phyloP scores from a whole-genome alignment of 192 early-diverging fungal species.

The Gaertneriomyces semiglobifer region DNA sequence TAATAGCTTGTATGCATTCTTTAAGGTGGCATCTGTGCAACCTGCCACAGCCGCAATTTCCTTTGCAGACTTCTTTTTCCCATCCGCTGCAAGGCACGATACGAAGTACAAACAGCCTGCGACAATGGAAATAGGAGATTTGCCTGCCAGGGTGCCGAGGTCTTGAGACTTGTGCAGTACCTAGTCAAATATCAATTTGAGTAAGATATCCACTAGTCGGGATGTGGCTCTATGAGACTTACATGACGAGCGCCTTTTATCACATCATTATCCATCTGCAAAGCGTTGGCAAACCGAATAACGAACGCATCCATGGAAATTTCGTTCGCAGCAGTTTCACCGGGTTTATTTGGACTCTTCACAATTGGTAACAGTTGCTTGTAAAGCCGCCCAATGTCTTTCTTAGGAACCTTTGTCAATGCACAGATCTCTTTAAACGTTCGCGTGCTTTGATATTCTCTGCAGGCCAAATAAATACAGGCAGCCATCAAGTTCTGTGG shows the following conservation, averaged over 20 bases:
- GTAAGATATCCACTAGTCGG: no score
- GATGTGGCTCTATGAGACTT: constrained; percentile 6
- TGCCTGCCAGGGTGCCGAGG: constrained; percentile 83
- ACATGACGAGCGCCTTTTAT: constrained; percentile 70
- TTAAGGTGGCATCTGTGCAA: constrained; percentile 92
- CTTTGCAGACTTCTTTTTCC: constrained; percentile 61
- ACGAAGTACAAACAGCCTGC: constrained; percentile 89
- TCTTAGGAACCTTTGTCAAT: constrained; percentile 85
- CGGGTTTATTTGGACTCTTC: constrained; percentile 1
- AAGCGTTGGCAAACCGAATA: constrained; percentile 73
- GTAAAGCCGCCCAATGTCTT: constrained; percentile 86
- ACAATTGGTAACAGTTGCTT: constrained; percentile 48
- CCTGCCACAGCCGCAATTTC: constrained; percentile 83
- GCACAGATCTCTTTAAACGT: constrained; percentile 94
- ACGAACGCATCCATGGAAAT: constrained; percentile 57
- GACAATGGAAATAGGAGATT: constrained; percentile 86
- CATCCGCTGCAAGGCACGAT: constrained; percentile 58
- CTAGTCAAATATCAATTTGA: constrained; percentile 9
- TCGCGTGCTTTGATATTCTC: constrained; percentile 74
- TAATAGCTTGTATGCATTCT: constrained; percentile 61
- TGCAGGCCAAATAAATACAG: constrained; percentile 91
- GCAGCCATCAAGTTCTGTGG: constrained; percentile 82
- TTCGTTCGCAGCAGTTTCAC: constrained; percentile 32
- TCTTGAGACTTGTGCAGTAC: constrained; percentile 65
- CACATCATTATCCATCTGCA: constrained; percentile 65